These are phyloP conservation scores for Penicillium pulvis DNA, from an alignment of 495 filamentous ascomycete species.

Conservation along the genomic window DNA sequence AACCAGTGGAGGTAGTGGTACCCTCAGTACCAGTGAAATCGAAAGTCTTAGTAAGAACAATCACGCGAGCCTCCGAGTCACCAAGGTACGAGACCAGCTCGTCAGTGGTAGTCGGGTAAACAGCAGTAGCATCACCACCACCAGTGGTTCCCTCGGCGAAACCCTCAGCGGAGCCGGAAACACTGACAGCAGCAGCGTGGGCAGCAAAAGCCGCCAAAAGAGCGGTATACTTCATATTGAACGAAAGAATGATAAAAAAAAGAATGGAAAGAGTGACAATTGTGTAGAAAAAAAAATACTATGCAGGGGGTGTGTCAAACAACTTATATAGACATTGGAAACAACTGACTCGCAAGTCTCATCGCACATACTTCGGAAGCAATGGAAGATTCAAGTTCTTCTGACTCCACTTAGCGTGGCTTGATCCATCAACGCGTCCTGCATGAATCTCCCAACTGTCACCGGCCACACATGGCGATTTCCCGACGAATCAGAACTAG, in stretches of 20 bases:
- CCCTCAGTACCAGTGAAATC: conserved; percentile 50
- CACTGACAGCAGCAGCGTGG: conserved; percentile 33
- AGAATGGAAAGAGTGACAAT: not conserved
- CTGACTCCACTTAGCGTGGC: not conserved
- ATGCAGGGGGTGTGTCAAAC: not conserved
- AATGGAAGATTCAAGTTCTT: not conserved
- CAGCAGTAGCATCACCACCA: conserved; percentile 39
- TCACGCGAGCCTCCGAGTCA: conserved; percentile 38
- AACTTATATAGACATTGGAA: conserved; percentile 2
- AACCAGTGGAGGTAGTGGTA: conserved; percentile 44
- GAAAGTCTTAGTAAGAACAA: conserved; percentile 43
- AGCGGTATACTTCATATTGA: conserved; percentile 23
- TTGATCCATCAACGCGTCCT: not conserved
- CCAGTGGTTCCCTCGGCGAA: conserved; percentile 45
- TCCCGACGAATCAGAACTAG: not conserved
- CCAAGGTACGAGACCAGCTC: conserved; percentile 49
- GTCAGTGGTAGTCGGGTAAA: conserved; percentile 40
- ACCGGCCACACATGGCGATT: not conserved
- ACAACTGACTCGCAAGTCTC: not conserved
- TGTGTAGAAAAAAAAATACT: not conserved
- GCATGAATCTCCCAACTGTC: not conserved
- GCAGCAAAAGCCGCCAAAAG: conserved; percentile 27
- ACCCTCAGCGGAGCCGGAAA: conserved; percentile 43
- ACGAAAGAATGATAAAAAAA: conserved; percentile 3
- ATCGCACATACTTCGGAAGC: conserved; percentile 1